A percentile compares a stretch with the other conserved stretches of the same genome.
These are phyloP conservation scores for Xylaria intraflava DNA, from an alignment of 495 filamentous ascomycete species.

Conservation along the genomic window DNA sequence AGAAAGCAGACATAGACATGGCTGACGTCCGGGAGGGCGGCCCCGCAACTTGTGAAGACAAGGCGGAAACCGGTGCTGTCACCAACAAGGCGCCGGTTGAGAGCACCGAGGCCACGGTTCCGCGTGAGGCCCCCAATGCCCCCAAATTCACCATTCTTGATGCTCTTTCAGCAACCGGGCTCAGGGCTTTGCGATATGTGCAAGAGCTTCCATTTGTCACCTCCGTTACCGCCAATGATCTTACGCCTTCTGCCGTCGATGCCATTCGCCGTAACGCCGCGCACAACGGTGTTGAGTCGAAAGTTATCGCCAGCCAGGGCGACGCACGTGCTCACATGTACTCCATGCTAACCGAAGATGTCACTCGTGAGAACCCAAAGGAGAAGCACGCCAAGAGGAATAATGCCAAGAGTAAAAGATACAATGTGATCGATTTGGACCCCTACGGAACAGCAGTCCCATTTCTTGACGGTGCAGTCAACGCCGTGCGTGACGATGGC, in stretches of 20 bases:
- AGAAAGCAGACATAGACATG: slow-evolving; percentile 11
- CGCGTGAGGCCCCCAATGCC: slow-evolving; percentile 1
- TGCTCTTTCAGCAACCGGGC: slow-evolving; percentile 87
- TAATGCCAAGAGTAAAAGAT: slow-evolving; percentile 41
- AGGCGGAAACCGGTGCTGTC: background rate
- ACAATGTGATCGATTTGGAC: slow-evolving; percentile 94
- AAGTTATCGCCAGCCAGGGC: slow-evolving; percentile 63
- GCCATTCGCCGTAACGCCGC: slow-evolving; percentile 77
- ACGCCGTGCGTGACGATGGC: slow-evolving; percentile 71
- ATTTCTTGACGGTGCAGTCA: slow-evolving; percentile 85
- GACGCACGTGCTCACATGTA: slow-evolving; percentile 95
- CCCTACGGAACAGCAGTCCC: slow-evolving; percentile 89
- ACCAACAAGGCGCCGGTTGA: background rate
- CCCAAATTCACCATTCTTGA: slow-evolving; percentile 75
- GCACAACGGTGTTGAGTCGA: slow-evolving; percentile 66
- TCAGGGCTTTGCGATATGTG: slow-evolving; percentile 86
- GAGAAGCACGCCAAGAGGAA: slow-evolving; percentile 19
- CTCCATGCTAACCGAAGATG: slow-evolving; percentile 41
- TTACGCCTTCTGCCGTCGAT: slow-evolving; percentile 67
- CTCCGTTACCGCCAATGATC: slow-evolving; percentile 80
- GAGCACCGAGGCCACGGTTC: slow-evolving; percentile 11
- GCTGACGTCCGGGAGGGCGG: slow-evolving; percentile 2
- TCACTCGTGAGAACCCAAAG: slow-evolving; percentile 19
- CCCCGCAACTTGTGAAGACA: background rate
- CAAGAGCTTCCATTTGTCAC: slow-evolving; percentile 81